Evolutionary conservation across 2,329 filamentous ascomycete species (phyloP).

Genomic region (Pseudogymnoascus sp.): DNA sequence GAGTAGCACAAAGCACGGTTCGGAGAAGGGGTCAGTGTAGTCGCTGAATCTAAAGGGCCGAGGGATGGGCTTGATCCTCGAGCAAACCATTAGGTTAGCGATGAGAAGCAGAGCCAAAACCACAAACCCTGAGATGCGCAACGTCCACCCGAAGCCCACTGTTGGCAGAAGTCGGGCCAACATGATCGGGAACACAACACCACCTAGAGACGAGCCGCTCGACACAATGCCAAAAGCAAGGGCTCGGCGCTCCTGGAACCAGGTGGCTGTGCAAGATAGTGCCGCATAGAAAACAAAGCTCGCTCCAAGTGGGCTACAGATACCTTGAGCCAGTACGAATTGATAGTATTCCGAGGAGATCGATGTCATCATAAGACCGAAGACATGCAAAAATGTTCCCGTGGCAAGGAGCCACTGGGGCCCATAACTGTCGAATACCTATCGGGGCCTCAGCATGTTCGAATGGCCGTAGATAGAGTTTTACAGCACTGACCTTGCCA

Average conservation of each 20-base stretch:
- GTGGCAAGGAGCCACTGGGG: constrained; percentile 17
- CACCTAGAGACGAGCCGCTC: constrained; percentile 40
- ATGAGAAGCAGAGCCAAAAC: constrained; percentile 31
- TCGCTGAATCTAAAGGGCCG: constrained; percentile 22
- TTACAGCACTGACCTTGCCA: background rate
- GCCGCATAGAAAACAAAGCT: constrained; percentile 33
- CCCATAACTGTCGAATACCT: constrained; percentile 16
- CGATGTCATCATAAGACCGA: constrained; percentile 32
- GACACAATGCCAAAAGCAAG: constrained; percentile 40
- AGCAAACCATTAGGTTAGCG: constrained; percentile 30
- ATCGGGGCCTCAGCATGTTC: background rate
- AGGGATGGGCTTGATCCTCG: constrained; percentile 13
- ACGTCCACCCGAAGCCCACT: constrained; percentile 48
- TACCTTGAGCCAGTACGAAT: constrained; percentile 33
- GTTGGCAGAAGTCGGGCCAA: constrained; percentile 43
- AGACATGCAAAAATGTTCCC: constrained; percentile 25
- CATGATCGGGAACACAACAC: constrained; percentile 50
- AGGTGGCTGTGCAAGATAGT: constrained; percentile 31
- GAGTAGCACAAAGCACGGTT: constrained; percentile 28
- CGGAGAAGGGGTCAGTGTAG: constrained; percentile 26
- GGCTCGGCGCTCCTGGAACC: constrained; percentile 39
- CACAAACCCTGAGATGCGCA: constrained; percentile 48
- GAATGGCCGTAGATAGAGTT: too few species aligned
- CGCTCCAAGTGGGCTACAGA: constrained; percentile 31
- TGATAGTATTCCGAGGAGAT: constrained; percentile 32